Evolutionary conservation across 2,329 filamentous ascomycete species (phyloP).

Genomic region (Coniella lustricola): DNA sequence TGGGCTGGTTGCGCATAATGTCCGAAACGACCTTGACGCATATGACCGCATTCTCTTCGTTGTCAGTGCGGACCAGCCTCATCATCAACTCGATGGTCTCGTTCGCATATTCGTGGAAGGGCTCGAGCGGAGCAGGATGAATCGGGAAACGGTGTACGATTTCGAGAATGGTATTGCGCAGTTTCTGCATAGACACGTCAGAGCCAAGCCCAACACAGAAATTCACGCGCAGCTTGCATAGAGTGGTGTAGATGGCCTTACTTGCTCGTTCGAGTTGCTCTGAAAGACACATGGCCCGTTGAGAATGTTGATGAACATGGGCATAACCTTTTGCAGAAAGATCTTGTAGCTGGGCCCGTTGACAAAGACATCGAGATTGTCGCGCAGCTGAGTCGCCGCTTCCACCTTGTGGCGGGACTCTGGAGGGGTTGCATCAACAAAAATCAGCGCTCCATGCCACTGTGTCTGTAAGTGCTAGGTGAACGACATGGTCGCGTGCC

Average conservation of each 20-base stretch:
- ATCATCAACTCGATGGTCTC: constrained; percentile 89
- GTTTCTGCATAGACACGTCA: constrained; percentile 49
- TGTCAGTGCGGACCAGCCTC: constrained; percentile 80
- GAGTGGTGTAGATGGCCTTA: no score
- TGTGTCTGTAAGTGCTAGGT: no score
- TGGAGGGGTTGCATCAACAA: constrained; percentile 31
- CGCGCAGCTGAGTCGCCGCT: constrained; percentile 78
- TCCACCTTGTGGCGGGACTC: constrained; percentile 77
- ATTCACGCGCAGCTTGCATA: no score
- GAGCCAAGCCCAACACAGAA: no score
- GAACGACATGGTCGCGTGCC: not conserved
- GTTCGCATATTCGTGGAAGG: constrained; percentile 79
- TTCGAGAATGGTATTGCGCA: constrained; percentile 89
- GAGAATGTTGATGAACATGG: constrained; percentile 79
- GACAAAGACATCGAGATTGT: constrained; percentile 85
- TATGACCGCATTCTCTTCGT: constrained; percentile 97
- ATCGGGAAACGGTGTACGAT: constrained; percentile 82
- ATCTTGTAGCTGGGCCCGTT: constrained; percentile 66
- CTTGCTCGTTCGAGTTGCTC: constrained; percentile 84
- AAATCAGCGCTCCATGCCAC: constrained; percentile 10
- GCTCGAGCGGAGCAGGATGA: constrained; percentile 64
- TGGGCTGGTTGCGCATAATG: constrained; percentile 85
- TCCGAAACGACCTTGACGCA: constrained; percentile 99
- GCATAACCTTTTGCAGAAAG: constrained; percentile 84
- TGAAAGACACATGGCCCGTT: constrained; percentile 84